These are phyloP conservation scores for Irpex sp. DNA, from an alignment of 1,284 basidiomycete species.

Conservation along the genomic window DNA sequence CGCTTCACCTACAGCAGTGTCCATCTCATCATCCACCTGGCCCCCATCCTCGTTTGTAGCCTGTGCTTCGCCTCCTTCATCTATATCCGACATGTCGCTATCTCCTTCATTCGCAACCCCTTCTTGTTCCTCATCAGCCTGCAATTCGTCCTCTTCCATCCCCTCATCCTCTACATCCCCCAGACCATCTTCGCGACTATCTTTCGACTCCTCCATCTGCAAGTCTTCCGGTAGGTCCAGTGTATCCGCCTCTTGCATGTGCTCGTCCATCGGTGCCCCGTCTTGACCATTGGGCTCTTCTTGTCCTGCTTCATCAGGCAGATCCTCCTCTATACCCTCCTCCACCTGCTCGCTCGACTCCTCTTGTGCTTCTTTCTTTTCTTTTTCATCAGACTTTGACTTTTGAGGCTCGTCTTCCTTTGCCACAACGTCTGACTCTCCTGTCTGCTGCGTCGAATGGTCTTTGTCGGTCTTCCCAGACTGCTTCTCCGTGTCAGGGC, in stretches of 20 bases:
- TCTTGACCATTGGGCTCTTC: constrained; percentile 41
- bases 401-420: constrained; percentile 61
- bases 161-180: constrained; percentile 36
- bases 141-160: constrained; percentile 35
- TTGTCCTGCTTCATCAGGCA: constrained; percentile 35
- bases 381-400: constrained; percentile 26
- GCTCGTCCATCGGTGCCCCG: constrained; percentile 70
- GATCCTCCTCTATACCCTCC: constrained; percentile 16
- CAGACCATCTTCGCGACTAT: constrained; percentile 31
- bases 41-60: constrained; percentile 18
- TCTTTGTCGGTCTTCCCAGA: constrained; percentile 53
- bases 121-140: constrained; percentile 26
- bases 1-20: constrained; percentile 33
- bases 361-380: constrained; percentile 28
- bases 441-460: constrained; percentile 42
- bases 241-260: constrained; percentile 71
- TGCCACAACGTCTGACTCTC: constrained; percentile 70
- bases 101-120: constrained; percentile 32
- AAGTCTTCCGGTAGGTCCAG: constrained; percentile 86
- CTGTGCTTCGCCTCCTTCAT: constrained; percentile 18
- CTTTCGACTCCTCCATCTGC: constrained; percentile 49
- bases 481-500: constrained; percentile 45
- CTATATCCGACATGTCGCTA: constrained; percentile 28
- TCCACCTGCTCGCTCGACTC: constrained; percentile 27
- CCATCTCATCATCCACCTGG: constrained; percentile 17